These are phyloP conservation scores for Panaeolus papilionaceus DNA, from an alignment of 768 basidiomycete species.

Conservation along the genomic window DNA sequence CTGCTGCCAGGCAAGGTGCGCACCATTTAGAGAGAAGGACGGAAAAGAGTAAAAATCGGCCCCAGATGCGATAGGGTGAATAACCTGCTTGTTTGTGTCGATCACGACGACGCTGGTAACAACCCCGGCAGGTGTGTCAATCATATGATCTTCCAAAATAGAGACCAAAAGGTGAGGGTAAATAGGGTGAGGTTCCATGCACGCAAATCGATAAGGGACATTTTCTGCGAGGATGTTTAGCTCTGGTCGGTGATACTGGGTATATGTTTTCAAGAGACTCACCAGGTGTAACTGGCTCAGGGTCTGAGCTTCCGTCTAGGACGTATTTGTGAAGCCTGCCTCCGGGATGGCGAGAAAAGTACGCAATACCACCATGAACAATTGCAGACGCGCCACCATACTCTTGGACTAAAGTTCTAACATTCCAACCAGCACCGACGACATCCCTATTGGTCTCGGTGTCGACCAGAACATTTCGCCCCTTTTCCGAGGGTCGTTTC, in stretches of 20 bases:
- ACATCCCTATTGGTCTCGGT: conserved; percentile 52
- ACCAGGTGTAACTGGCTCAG: conserved; percentile 73
- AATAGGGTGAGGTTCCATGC: conserved; percentile 62
- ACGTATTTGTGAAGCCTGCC: conserved; percentile 51
- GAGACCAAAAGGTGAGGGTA: conserved; percentile 59
- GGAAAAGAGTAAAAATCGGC: conserved; percentile 77
- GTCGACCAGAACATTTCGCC: conserved; percentile 60
- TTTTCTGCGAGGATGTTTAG: conserved; percentile 32
- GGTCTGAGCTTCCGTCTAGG: conserved; percentile 39
- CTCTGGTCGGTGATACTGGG: conserved; percentile 30
- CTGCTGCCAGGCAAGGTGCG: conserved; percentile 60
- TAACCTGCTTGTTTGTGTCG: conserved; percentile 46
- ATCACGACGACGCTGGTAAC: conserved; percentile 64
- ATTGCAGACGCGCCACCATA: conserved; percentile 69
- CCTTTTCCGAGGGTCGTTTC: conserved; percentile 51
- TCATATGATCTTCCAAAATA: conserved; percentile 72
- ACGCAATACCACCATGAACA: conserved; percentile 50
- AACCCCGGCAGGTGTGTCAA: conserved; percentile 50
- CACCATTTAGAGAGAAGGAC: conserved; percentile 61
- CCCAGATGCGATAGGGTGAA: conserved; percentile 52
- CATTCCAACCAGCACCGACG: conserved; percentile 58
- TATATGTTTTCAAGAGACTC: conserved; percentile 23
- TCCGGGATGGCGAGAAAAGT: conserved; percentile 54
- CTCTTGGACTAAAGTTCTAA: conserved; percentile 64
- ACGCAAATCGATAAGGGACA: conserved; percentile 59